Base-by-base conservation (phyloP, 768 basidiomycete genomes). In the Galerina marginata region DNA sequence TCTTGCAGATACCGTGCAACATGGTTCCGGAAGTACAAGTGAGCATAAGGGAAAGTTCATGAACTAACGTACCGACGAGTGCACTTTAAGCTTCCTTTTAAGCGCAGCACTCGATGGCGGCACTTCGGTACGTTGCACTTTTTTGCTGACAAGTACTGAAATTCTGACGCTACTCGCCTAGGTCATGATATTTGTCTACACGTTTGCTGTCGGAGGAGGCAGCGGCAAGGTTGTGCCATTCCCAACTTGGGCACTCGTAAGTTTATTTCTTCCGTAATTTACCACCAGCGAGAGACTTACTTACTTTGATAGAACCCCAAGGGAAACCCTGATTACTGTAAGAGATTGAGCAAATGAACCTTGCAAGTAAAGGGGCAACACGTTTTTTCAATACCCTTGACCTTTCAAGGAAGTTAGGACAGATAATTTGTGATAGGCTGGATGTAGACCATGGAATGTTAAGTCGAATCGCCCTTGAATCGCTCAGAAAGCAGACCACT, bases 71-170 rank as follows among this genome's bases (percentile, higher is more conserved):
- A 16, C 20, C 7, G 16, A 33, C 50, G 23, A 5, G 15, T 43
- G 20, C 14, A 11, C 6, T 40, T 29, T 5, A 46, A 71, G 69
- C 68, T 82, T 80, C 74, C 62, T 83, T 61, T 60, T 81, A 63
- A 77, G 76, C 33, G 84, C 83, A 23, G 82, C 79, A 26, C 73
- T 83, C 40, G 81, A 83, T 65, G 82, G 82, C 15, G 83, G 83
- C 37, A 81, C 81, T 6, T 78, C 81, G 53, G 75, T 79, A 61
- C 10, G 52, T 33, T 20, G 25, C 4, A 45, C 4, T 33, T 33
- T 33, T 33, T 33, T 2, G 11, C 33, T 9, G 25, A 1, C 11
- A 48, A 2, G 9, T 16, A 9, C 10, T 15, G 5, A 16, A 43
- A 9, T 40, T 14, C n/a, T 72, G 12, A 44, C 42, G 9, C 33